Evolutionary conservation across 2,329 filamentous ascomycete species (phyloP).

Genomic region (Zymoseptoria tritici): DNA sequence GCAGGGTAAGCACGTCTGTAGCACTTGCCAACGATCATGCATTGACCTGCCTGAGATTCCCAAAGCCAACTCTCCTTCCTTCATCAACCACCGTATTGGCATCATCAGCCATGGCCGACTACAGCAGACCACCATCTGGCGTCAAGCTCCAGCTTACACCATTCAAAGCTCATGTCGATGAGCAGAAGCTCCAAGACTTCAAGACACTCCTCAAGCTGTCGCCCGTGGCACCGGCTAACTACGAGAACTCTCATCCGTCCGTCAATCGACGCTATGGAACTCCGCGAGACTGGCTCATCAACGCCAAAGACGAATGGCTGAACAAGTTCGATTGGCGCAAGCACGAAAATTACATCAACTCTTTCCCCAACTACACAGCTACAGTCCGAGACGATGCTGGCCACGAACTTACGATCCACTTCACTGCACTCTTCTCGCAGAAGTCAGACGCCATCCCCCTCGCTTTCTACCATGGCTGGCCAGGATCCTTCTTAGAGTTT

Average conservation of each 20-base stretch:
- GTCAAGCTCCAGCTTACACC: slow-evolving; percentile 33
- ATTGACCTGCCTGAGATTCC: neutral
- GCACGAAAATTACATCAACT: slow-evolving; percentile 40
- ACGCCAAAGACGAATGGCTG: slow-evolving; percentile 31
- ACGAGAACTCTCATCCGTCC: slow-evolving; percentile 34
- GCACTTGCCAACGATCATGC: neutral
- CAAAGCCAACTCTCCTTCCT: neutral
- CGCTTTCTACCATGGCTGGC: slow-evolving; percentile 33
- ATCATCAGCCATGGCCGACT: slow-evolving; percentile 12
- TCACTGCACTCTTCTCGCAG: slow-evolving; percentile 48
- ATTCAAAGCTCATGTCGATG: slow-evolving; percentile 38
- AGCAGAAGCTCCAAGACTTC: slow-evolving; percentile 41
- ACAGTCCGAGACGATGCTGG: slow-evolving; percentile 35
- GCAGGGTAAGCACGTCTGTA: neutral
- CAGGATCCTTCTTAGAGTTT: slow-evolving; percentile 32
- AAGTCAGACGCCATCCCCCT: slow-evolving; percentile 34
- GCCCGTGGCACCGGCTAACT: slow-evolving; percentile 43
- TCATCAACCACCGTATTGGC: neutral
- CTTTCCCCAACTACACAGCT: slow-evolving; percentile 45
- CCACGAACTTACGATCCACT: slow-evolving; percentile 41
- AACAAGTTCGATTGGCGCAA: slow-evolving; percentile 33
- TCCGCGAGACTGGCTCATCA: slow-evolving; percentile 40
- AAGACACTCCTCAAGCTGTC: slow-evolving; percentile 42
- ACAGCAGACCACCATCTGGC: slow-evolving; percentile 28
- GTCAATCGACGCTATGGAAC: slow-evolving; percentile 36